phyloP scores from a whole-genome alignment of 2,329 filamentous ascomycete species.

The Xylariales sp. region DNA sequence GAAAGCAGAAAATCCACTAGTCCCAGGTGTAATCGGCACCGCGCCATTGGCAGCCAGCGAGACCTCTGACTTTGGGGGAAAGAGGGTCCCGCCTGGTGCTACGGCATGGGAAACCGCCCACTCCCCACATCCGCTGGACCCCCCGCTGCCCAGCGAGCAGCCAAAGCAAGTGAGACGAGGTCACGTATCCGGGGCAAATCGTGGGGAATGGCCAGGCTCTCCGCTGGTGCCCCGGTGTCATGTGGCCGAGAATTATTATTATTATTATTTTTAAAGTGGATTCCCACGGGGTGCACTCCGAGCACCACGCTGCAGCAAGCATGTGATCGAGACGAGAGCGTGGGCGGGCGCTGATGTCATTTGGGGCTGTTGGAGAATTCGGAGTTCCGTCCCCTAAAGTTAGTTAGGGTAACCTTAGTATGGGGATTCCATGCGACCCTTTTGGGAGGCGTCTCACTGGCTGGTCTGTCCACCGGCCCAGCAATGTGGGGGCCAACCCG shows the following conservation, averaged over 20 bases:
- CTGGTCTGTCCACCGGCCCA: no score
- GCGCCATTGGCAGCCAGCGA: constrained; percentile 4
- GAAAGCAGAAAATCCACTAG: no score
- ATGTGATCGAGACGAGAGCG: constrained; percentile 3
- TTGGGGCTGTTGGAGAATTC: no score
- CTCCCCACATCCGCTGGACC: neutral
- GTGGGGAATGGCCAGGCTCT: neutral
- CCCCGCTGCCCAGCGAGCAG: neutral
- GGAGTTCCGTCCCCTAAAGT: no score
- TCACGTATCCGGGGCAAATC: constrained; percentile 2
- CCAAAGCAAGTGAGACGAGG: neutral
- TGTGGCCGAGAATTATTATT: neutral
- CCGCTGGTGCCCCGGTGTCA: constrained; percentile 3
- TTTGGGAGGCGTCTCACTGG: no score
- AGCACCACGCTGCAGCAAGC: neutral
- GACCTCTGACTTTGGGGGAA: no score
- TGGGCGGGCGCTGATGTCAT: constrained; percentile 6
- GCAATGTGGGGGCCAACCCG: no score
- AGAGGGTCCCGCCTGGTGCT: no score
- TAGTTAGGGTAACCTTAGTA: no score
- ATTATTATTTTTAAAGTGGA: neutral
- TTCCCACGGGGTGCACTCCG: neutral
- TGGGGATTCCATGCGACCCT: no score
- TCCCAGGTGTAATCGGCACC: constrained; percentile 2
- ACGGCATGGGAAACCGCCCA: neutral